A percentile compares a stretch with the other conserved stretches of the same genome.
phyloP scores from a whole-genome alignment of 2,329 filamentous ascomycete genomes.

The Calonectria montana region DNA sequence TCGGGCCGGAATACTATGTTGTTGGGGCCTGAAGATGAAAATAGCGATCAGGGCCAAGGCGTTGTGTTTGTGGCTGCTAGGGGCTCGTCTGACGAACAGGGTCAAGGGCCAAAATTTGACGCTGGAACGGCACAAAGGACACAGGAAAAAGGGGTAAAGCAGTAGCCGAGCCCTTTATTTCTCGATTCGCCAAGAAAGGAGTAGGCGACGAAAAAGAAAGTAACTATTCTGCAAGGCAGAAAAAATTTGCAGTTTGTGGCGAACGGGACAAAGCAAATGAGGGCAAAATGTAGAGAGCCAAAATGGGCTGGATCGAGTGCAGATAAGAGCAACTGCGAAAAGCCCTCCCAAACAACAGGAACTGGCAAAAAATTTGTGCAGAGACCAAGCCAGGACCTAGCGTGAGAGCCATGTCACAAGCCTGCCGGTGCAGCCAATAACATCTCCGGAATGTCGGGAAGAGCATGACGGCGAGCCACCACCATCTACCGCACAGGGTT shows the following conservation, averaged over 20 bases:
- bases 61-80: constrained; percentile 12
- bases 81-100: constrained; percentile 29
- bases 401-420: constrained; percentile 35
- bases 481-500: constrained; percentile 23
- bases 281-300: constrained; percentile 18
- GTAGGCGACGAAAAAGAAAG: background rate
- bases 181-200: background rate
- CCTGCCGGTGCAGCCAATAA: constrained; percentile 7
- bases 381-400: constrained; percentile 26
- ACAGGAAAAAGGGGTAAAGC: constrained; percentile 5
- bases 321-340: constrained; percentile 26
- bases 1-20: constrained; percentile 22
- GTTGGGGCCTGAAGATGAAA: constrained; percentile 16
- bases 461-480: constrained; percentile 18
- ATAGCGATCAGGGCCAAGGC: constrained; percentile 9
- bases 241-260: constrained; percentile 7
- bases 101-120: constrained; percentile 27
- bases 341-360: constrained; percentile 33
- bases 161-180: background rate
- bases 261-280: background rate
- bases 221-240: background rate
- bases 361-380: constrained; percentile 40
- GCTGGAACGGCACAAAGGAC: constrained; percentile 5
- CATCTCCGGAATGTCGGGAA: constrained; percentile 2
- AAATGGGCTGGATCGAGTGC: constrained; percentile 18